These are phyloP conservation scores for Lichtheimia ornata DNA, from an alignment of 371 early-diverging fungal genomes.

Conservation along the genomic window DNA sequence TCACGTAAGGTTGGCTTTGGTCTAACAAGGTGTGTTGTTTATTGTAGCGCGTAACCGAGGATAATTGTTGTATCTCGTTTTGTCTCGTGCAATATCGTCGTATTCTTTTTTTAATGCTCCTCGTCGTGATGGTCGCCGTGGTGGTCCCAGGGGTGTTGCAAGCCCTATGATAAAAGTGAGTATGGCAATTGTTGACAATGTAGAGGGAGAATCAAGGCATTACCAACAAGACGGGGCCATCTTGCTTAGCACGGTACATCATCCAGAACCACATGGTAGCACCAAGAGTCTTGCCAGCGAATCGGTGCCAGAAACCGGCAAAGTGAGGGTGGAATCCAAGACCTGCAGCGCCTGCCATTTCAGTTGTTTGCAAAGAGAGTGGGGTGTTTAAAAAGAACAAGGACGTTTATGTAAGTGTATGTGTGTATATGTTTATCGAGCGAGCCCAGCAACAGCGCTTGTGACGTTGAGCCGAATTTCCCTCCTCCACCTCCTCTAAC, in stretches of 20 bases:
- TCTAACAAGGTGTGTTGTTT: too few relatives aligned
- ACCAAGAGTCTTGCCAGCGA: constrained; percentile 59
- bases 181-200: not conserved
- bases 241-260: constrained; percentile 86
- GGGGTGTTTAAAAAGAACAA: not conserved
- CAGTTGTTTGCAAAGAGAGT: not conserved
- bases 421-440: too few relatives aligned
- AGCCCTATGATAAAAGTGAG: constrained; percentile 42
- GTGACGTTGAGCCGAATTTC: too few relatives aligned
- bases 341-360: constrained; percentile 47
- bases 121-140: constrained; percentile 53
- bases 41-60: too few relatives aligned
- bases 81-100: too few relatives aligned
- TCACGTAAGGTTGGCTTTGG: too few relatives aligned
- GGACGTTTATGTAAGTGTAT: too few relatives aligned
- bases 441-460: too few relatives aligned
- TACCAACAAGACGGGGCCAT: constrained; percentile 76
- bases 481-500: too few relatives aligned
- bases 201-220: constrained; percentile 13
- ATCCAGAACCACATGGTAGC: constrained; percentile 88
- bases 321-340: constrained; percentile 55
- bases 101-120: constrained; percentile 38
- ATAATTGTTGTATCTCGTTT: too few relatives aligned
- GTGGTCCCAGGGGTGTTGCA: constrained; percentile 76
- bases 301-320: constrained; percentile 50